A percentile compares a stretch with the other conserved stretches of the same genome.
phyloP scores from a whole-genome alignment of 2,329 filamentous ascomycete genomes.

The Fusarium staphyleae region DNA sequence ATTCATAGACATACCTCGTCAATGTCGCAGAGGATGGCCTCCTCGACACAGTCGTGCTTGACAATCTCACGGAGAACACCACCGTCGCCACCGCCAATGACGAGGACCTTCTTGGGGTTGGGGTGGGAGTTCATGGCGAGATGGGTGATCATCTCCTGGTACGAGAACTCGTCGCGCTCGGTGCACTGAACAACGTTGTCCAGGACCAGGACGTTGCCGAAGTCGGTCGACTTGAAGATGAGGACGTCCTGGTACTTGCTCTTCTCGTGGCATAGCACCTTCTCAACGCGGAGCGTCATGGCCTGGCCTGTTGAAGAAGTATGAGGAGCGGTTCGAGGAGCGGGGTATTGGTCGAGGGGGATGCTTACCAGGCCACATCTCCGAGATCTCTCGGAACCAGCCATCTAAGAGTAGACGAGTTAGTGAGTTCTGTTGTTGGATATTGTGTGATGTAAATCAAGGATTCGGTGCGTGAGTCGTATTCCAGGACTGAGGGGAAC shows the following conservation, averaged over 20 bases:
- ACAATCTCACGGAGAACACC: constrained; percentile 98
- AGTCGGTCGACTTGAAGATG: constrained; percentile 97
- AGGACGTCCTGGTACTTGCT: constrained; percentile 99
- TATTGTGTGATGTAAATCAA: not conserved
- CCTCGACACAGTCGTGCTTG: constrained; percentile 97
- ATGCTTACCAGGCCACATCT: constrained; percentile 86
- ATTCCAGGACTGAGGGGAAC: not conserved
- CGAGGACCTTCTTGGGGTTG: constrained; percentile 96
- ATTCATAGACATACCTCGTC: constrained; percentile 73
- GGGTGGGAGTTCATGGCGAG: constrained; percentile 98
- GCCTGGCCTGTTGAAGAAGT: constrained; percentile 72
- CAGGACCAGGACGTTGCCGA: constrained; percentile 93
- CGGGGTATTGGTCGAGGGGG: not conserved
- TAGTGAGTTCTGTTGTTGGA: constrained; percentile 14
- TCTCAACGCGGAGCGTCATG: constrained; percentile 97
- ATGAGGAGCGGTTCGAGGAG: constrained; percentile 8
- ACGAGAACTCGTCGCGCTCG: constrained; percentile 98
- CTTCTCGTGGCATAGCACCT: constrained; percentile 99
- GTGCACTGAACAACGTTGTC: constrained; percentile 99
- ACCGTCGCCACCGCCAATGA: constrained; percentile 97
- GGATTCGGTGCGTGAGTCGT: not conserved
- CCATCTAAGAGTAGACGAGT: constrained; percentile 71
- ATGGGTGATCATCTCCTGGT: constrained; percentile 99
- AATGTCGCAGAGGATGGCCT: constrained; percentile 97
- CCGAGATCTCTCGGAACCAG: constrained; percentile 98